Evolutionary conservation across 352 stramenopile genomes (phyloP).

Genomic region (Phytophthora capsici): DNA sequence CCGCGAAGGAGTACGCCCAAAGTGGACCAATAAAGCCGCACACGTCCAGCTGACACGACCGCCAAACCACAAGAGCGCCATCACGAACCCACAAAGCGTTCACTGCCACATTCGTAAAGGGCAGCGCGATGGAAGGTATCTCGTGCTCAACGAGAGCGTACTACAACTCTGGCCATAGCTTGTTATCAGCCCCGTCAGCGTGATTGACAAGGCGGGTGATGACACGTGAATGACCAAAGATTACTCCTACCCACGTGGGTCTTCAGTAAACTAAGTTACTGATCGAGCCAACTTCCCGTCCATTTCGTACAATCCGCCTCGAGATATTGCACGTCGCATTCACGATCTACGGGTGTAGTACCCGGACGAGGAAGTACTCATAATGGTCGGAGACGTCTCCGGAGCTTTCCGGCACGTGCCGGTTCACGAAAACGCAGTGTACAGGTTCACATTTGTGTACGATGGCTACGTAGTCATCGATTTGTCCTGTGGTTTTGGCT

Average conservation of each 20-base stretch:
- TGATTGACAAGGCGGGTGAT: background rate
- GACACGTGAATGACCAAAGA: conserved; percentile 21
- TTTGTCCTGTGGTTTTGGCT: conserved; percentile 9
- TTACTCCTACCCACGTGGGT: conserved; percentile 11
- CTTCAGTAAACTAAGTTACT: conserved; percentile 27
- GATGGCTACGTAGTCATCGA: conserved; percentile 35
- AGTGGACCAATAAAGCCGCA: no score
- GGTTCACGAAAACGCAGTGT: conserved; percentile 10
- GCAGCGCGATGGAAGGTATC: conserved; percentile 6
- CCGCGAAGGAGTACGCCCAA: background rate
- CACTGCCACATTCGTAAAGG: conserved; percentile 13
- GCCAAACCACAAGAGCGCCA: background rate
- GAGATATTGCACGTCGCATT: conserved; percentile 27
- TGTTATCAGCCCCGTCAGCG: conserved; percentile 18
- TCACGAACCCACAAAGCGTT: background rate
- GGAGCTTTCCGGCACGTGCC: conserved; percentile 40
- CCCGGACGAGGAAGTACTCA: conserved; percentile 2
- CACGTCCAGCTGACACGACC: background rate
- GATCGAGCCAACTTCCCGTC: background rate
- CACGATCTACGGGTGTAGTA: conserved; percentile 4
- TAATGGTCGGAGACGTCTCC: conserved; percentile 34
- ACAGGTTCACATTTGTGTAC: conserved; percentile 30
- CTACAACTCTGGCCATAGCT: background rate
- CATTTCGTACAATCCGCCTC: conserved; percentile 18
- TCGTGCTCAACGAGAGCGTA: conserved; percentile 1